Evolutionary conservation across 192 early-diverging fungal genomes (phyloP).

Genomic region (Coemansia sp.): DNA sequence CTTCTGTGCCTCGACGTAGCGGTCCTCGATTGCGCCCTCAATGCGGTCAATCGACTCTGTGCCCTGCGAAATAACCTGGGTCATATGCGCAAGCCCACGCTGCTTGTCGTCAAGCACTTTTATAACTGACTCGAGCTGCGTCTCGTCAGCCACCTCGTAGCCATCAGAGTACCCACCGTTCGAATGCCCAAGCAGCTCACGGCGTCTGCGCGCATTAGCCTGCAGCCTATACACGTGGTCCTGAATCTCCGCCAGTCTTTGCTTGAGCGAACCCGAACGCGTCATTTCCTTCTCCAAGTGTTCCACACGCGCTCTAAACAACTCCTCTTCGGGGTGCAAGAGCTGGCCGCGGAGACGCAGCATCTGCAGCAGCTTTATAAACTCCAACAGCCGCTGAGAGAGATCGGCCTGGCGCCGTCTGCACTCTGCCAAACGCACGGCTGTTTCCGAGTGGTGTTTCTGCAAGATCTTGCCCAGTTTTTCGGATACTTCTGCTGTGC

Average conservation of each 20-base stretch:
- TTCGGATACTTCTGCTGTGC: conserved; percentile 64
- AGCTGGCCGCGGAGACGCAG: conserved; percentile 79
- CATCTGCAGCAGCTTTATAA: conserved; percentile 85
- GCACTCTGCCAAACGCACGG: conserved; percentile 72
- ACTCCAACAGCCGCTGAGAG: conserved; percentile 72
- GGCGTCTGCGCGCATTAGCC: conserved; percentile 48
- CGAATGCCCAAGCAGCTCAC: conserved; percentile 31
- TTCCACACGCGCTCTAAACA: conserved; percentile 69
- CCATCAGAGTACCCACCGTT: conserved; percentile 24
- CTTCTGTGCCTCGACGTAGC: conserved; percentile 35
- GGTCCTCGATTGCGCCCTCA: conserved; percentile 40
- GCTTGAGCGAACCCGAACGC: conserved; percentile 77
- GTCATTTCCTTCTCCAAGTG: conserved; percentile 69
- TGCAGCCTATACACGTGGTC: conserved; percentile 73
- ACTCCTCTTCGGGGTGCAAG: conserved; percentile 80
- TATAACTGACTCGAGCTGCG: conserved; percentile 57
- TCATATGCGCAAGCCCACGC: conserved; percentile 66
- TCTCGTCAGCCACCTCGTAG: conserved; percentile 60
- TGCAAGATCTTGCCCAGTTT: conserved; percentile 60
- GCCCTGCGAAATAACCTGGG: conserved; percentile 63
- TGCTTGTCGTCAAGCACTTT: conserved; percentile 60
- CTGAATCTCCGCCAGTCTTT: conserved; percentile 79
- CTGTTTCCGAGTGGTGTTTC: conserved; percentile 71
- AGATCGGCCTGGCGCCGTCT: conserved; percentile 74
- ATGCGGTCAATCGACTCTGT: conserved; percentile 50